Evolutionary conservation across 768 basidiomycete species (phyloP).

Genomic region (Naganishia antarctica): DNA sequence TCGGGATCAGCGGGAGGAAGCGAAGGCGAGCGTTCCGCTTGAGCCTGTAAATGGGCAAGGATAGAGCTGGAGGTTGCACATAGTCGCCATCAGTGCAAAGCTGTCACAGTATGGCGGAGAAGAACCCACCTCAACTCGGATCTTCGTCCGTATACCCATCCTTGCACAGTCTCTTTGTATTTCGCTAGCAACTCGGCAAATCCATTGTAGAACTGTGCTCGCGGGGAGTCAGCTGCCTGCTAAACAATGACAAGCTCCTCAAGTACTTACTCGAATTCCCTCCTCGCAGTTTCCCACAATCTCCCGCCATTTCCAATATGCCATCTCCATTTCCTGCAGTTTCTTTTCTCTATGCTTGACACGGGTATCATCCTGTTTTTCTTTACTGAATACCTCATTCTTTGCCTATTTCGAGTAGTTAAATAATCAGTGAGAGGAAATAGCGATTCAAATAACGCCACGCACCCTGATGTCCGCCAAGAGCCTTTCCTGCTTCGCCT

Average conservation of each 20-base stretch:
- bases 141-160: conserved; percentile 67
- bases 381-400: conserved; percentile 70
- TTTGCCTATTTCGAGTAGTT: conserved; percentile 51
- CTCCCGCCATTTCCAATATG: conserved; percentile 82
- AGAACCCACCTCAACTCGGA: conserved; percentile 67
- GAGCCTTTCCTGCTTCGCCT: conserved; percentile 61
- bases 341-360: conserved; percentile 76
- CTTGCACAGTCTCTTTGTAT: conserved; percentile 70
- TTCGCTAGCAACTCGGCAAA: conserved; percentile 65
- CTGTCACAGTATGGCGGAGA: not conserved
- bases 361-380: conserved; percentile 68
- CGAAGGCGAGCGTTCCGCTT: not conserved
- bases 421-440: not conserved
- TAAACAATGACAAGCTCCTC: not conserved
- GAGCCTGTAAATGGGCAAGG: conserved; percentile 18
- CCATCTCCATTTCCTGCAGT: conserved; percentile 73
- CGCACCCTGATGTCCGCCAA: conserved; percentile 66
- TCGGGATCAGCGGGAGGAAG: not conserved
- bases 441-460: not conserved
- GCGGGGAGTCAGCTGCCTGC: not conserved
- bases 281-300: conserved; percentile 79
- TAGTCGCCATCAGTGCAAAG: conserved; percentile 22
- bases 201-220: conserved; percentile 77
- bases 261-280: conserved; percentile 64
- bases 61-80: conserved; percentile 25